Evolutionary conservation across 768 basidiomycete genomes (phyloP).

Genomic region (Tylopilus plumbeoviolaceoides): DNA sequence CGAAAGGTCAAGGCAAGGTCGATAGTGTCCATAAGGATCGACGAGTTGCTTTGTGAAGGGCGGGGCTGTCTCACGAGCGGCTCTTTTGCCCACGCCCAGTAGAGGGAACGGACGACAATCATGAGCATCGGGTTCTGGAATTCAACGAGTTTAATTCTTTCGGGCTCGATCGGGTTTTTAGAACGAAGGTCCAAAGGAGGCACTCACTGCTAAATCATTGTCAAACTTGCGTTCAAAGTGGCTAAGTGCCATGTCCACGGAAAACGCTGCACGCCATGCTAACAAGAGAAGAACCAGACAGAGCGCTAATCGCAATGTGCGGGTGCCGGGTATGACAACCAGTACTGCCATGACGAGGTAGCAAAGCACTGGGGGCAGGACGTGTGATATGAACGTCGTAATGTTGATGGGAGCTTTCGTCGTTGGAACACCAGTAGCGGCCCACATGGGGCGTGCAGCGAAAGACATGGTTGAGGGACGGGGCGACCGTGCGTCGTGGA

Average conservation of each 20-base stretch:
- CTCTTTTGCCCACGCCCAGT: neutral
- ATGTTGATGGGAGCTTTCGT: slow-evolving; percentile 1
- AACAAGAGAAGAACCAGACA: neutral
- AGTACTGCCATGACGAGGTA: slow-evolving; percentile 1
- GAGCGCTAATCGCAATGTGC: neutral
- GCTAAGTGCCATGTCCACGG: neutral
- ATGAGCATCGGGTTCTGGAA: neutral
- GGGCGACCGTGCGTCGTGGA: too few species aligned
- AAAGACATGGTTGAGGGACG: neutral
- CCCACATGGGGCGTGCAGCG: neutral
- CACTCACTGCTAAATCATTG: neutral
- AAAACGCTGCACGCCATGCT: neutral
- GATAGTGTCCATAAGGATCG: neutral
- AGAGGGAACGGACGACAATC: neutral
- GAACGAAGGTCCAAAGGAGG: neutral
- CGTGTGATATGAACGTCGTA: neutral
- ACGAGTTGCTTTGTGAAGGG: neutral
- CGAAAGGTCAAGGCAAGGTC: neutral
- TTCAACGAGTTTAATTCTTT: neutral
- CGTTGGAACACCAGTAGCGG: neutral
- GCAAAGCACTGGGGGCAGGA: neutral
- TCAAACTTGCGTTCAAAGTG: neutral
- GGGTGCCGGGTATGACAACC: neutral
- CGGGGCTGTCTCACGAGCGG: neutral
- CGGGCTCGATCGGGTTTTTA: neutral